Evolutionary conservation across 2,329 filamentous ascomycete genomes (phyloP), one percentile per base, ranked within the genome.

Genomic region (Fusarium sp.): DNA sequence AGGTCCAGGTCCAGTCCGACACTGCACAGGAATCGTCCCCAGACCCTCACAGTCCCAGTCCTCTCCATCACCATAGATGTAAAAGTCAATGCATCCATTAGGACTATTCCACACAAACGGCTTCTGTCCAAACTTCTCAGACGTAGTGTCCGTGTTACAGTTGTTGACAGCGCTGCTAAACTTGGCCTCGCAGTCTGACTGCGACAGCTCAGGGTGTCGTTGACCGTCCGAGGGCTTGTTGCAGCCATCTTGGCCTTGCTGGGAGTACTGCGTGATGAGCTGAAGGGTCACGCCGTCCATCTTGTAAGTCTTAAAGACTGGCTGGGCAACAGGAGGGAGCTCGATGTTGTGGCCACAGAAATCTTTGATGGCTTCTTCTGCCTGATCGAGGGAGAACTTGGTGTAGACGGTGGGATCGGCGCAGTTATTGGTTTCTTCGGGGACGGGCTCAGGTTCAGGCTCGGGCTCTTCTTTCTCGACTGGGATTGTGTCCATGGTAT

Each of bases 41-140:
- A 59, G 25, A 20, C 39, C 58, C 23, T 67, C 57, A 18, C 63
- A 63, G 20, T 48, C 43, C 35, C 58, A 70, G 13, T 63, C 67
- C 10, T 27, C 48, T 6, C 48, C 52, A 35, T 67, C 45, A 11
- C 60, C 61, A 37, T 65, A 58, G 30, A 65, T 59, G 23, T 58
- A 65, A 37, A 62, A 61, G 50, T 58, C 48, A 6, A 62, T 57
- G 25, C 61, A 66, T 18, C 60, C 45, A 27, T 68, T 71, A 14
- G 66, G 62, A 27, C 61, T 62, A 30, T 65, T 68, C 60, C 68
- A 59, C 5, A 60, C 50, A 23, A 63, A 64, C 4, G 64, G 64
- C 20, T 39, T 52, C 37, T 52, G 50, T 6, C 59, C 43, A 32
- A 39, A 64, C 45, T 61, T 68, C 18, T 70, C 45, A 5, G 30